These are phyloP conservation scores for Coleophoma eucalyptorum DNA, from an alignment of 2,329 filamentous ascomycete species.

Conservation along the genomic window DNA sequence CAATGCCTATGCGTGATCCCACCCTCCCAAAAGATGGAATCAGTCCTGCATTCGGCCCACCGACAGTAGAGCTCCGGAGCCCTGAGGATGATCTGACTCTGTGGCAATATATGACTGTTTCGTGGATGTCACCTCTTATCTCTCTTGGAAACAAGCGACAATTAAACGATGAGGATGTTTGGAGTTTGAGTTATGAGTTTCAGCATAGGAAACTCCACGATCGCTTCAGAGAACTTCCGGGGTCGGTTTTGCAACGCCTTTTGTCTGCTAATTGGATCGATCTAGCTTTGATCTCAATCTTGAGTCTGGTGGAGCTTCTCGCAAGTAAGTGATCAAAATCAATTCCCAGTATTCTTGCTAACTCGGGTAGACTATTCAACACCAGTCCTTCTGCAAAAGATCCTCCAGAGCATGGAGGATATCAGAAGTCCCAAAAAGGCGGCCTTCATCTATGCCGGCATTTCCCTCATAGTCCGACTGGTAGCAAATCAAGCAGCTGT, in stretches of 20 bases:
- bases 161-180: constrained; percentile 76
- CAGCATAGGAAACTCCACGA: constrained; percentile 74
- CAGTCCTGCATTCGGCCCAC: constrained; percentile 48
- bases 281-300: constrained; percentile 49
- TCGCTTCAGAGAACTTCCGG: constrained; percentile 68
- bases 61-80: constrained; percentile 59
- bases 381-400: constrained; percentile 68
- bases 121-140: constrained; percentile 77
- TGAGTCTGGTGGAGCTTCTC: constrained; percentile 61
- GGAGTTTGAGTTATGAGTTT: constrained; percentile 75
- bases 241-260: constrained; percentile 67
- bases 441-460: constrained; percentile 60
- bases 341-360: neutral
- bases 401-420: constrained; percentile 64
- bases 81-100: constrained; percentile 77
- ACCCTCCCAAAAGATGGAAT: constrained; percentile 51
- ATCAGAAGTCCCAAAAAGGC: constrained; percentile 44
- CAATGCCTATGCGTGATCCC: constrained; percentile 68
- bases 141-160: constrained; percentile 58
- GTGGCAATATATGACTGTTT: constrained; percentile 82
- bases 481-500: constrained; percentile 62
- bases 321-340: constrained; percentile 35
- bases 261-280: constrained; percentile 77
- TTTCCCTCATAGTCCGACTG: constrained; percentile 58
- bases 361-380: constrained; percentile 46